Base-by-base conservation (phyloP, 2,329 filamentous ascomycete species). In the Stagonosporopsis tanaceti region DNA sequence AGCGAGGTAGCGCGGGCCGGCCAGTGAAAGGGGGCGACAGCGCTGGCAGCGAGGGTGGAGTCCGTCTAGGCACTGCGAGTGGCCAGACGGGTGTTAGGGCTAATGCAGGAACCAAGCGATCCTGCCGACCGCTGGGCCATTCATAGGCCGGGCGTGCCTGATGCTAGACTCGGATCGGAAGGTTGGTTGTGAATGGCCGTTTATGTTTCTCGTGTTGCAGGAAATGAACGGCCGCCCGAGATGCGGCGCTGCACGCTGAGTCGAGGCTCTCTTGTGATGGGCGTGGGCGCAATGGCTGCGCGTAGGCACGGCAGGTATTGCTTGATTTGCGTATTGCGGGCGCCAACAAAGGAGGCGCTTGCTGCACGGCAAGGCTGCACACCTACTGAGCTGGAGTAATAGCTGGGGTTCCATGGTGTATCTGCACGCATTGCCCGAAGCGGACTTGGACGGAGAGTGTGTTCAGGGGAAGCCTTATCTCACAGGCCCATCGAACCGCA, bases 81-180 rank as follows among this genome's bases (percentile, higher is more conserved):
- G 73, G 71, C 57, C 65, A 59, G 59, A 57, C 61, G 65, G 59
- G 24, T 64, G 68, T 68, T 47, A 65, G 63, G 57, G 63, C 71
- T 73, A 75, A 67, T 68, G 73, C 73, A 76, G 72, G 72, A 68
- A 72, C 72, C 63, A 67, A 65, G 65, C 62, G 59, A 67, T 63
- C 60, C 62, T 68, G 69, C 66, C 57, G 62, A 50, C 27, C 57
- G 47, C 52, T 57, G 27, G 66, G 58, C 72, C 72, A 72, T 52
- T 73, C 62, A 69, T 25, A 51, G 55, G 46, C 55, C 58, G 57
- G 60, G 58, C 58, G 59, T 63, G 47, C 64, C 65, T 68, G 54
- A 44, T 57, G 67, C 72, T 74, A 74, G 51, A 34, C 68, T 61
- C 1, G 45, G 60, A 64, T 56, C 58, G 69, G 70, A 65, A 72